Percentiles rank a stretch among this genome's conserved stretches.
Evolutionary conservation across 306 rosid genomes (phyloP).

Genomic region (Malus asiatica): DNA sequence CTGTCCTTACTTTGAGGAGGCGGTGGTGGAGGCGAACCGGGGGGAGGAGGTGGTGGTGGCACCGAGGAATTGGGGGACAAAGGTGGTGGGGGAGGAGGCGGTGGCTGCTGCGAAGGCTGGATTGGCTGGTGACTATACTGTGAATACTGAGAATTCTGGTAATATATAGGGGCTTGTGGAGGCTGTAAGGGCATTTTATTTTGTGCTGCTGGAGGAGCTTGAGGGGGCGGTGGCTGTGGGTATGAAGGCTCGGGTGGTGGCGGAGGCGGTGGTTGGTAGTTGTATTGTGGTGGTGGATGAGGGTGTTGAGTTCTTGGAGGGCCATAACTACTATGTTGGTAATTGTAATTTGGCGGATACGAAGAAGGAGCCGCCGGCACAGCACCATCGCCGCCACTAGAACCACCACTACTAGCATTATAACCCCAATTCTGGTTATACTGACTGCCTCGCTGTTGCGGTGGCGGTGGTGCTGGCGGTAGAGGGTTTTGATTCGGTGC

Average conservation of each 20-base stretch:
- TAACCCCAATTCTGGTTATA: conserved; percentile 64
- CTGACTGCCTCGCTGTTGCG: conserved; percentile 43
- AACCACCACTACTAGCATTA: conserved; percentile 18
- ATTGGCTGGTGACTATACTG: conserved; percentile 40
- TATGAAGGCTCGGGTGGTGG: conserved; percentile 69
- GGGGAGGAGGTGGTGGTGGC: conserved; percentile 79
- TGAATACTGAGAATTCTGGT: conserved; percentile 44
- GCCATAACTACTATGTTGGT: conserved; percentile 39
- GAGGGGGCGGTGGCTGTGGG: conserved; percentile 70
- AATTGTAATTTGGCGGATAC: conserved; percentile 45
- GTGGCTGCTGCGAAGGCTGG: conserved; percentile 37
- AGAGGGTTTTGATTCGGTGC: conserved; percentile 58
- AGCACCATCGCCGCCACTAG: conserved; percentile 24
- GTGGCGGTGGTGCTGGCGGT: conserved; percentile 18
- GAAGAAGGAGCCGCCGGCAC: conserved; percentile 44
- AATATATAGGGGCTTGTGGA: conserved; percentile 45
- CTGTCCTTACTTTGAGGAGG: conserved; percentile 29
- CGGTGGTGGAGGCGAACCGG: conserved; percentile 60
- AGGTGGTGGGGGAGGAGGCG: conserved; percentile 61
- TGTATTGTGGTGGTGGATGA: conserved; percentile 60
- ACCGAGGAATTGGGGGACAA: conserved; percentile 48
- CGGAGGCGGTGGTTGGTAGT: conserved; percentile 51
- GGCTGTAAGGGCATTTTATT: conserved; percentile 27
- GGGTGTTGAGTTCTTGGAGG: conserved; percentile 49
- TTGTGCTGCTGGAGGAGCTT: conserved; percentile 32